A percentile compares a stretch with the other conserved stretches of the same genome.
These are phyloP conservation scores for Eutrema salsugineum DNA, from an alignment of 441 rosid species.

Conservation along the genomic window DNA sequence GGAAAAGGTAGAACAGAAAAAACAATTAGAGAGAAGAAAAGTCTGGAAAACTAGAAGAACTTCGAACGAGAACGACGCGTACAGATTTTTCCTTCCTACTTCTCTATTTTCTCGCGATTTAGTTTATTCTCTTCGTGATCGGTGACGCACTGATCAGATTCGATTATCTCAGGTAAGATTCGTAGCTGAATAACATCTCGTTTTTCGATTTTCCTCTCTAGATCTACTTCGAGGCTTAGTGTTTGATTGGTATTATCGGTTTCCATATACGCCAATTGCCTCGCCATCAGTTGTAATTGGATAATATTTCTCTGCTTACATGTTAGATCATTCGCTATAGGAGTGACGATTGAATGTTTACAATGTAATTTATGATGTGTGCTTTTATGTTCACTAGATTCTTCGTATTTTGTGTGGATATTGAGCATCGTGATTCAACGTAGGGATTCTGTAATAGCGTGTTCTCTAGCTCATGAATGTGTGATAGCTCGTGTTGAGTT, in stretches of 20 bases:
- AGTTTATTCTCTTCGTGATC: constrained; percentile 19
- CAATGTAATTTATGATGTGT: background rate
- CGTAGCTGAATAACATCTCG: constrained; percentile 2
- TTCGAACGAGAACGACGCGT: constrained; percentile 20
- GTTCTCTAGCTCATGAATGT: background rate
- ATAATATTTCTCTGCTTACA: background rate
- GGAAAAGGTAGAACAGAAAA: background rate
- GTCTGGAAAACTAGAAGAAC: constrained; percentile 22
- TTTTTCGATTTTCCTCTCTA: constrained; percentile 5
- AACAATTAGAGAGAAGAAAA: constrained; percentile 5
- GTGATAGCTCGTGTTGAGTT: constrained; percentile 6
- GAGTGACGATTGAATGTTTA: constrained; percentile 12
- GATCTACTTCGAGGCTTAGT: constrained; percentile 26
- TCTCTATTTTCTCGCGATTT: constrained; percentile 17
- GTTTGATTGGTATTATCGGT: background rate
- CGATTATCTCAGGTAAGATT: constrained; percentile 14
- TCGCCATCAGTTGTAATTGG: constrained; percentile 8
- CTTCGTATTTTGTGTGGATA: background rate
- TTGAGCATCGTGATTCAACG: background rate
- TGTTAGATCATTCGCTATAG: constrained; percentile 9
- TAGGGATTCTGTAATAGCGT: background rate
- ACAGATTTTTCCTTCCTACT: background rate
- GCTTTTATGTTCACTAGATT: background rate
- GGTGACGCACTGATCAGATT: constrained; percentile 12
- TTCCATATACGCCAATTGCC: background rate